Percentiles rank a stretch among this genome's conserved stretches.
These are phyloP conservation scores for Triticum urartu DNA, from an alignment of 176 grass and related monocot species.

Conservation along the genomic window DNA sequence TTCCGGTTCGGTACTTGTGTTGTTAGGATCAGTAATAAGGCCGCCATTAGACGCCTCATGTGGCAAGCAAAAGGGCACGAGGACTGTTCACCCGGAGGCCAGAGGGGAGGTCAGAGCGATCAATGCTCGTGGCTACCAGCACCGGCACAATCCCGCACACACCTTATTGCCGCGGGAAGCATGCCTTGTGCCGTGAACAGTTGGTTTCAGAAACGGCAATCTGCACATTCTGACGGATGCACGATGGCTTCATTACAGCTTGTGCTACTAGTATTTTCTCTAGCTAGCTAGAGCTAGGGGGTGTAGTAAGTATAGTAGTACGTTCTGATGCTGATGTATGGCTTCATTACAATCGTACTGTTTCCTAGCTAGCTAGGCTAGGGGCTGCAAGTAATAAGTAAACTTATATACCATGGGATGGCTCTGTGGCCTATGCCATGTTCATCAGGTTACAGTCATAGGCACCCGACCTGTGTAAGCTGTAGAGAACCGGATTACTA, in stretches of 20 bases:
- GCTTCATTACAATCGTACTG: neutral
- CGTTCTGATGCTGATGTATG: neutral
- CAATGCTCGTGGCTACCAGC: neutral
- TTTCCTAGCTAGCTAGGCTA: conserved; percentile 6
- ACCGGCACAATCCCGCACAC: neutral
- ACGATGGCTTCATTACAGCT: neutral
- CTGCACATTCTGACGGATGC: neutral
- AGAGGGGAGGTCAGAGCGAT: neutral
- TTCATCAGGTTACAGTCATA: conserved; percentile 38
- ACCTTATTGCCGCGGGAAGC: neutral
- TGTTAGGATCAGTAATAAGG: conserved; percentile 26
- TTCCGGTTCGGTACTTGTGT: conserved; percentile 30
- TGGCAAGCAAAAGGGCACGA: conserved; percentile 20
- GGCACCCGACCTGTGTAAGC: neutral
- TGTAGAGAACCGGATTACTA: neutral
- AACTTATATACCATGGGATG: neutral
- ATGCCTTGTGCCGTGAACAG: neutral
- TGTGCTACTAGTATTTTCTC: neutral
- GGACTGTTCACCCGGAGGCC: neutral
- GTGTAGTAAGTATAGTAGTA: neutral
- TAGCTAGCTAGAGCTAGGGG: neutral
- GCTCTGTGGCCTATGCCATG: conserved; percentile 9
- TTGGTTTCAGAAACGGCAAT: conserved; percentile 4
- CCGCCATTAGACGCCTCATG: conserved; percentile 27
- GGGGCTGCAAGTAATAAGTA: conserved; percentile 21